These are phyloP conservation scores for Plantago coronopus DNA, from an alignment of 305 asterid species.

Conservation along the genomic window DNA sequence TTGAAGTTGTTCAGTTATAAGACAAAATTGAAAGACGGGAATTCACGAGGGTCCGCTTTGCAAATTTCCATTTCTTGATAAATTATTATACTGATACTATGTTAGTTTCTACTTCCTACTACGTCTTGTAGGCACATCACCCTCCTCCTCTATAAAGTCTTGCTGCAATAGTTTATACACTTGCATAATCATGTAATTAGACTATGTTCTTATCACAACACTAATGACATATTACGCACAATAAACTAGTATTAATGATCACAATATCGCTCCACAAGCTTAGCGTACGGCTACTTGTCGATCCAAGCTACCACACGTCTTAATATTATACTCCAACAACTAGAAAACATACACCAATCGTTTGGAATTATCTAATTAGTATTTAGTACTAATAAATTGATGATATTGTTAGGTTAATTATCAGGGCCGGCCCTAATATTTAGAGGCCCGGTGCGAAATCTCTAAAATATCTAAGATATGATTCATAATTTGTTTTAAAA, in stretches of 20 bases:
- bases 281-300: slow-evolving; percentile 16
- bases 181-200: not conserved
- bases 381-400: not conserved
- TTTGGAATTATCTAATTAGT: not conserved
- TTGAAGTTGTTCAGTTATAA: too few relatives aligned
- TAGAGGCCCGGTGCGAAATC: too few relatives aligned
- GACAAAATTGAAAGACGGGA: too few relatives aligned
- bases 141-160: too few relatives aligned
- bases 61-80: too few relatives aligned
- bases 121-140: too few relatives aligned
- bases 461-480: too few relatives aligned
- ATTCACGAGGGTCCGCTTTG: too few relatives aligned
- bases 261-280: not conserved
- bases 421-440: too few relatives aligned
- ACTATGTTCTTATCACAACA: not conserved
- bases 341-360: slow-evolving; percentile 5
- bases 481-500: too few relatives aligned
- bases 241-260: not conserved
- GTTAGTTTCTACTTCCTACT: too few relatives aligned
- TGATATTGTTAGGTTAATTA: slow-evolving; percentile 6
- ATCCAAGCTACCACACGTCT: not conserved
- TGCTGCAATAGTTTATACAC: not conserved
- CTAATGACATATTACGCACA: not conserved
- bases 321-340: not conserved
- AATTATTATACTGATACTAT: too few relatives aligned